Evolutionary conservation across 192 early-diverging fungal genomes (phyloP).

Genomic region (Allomyces arbusculus): DNA sequence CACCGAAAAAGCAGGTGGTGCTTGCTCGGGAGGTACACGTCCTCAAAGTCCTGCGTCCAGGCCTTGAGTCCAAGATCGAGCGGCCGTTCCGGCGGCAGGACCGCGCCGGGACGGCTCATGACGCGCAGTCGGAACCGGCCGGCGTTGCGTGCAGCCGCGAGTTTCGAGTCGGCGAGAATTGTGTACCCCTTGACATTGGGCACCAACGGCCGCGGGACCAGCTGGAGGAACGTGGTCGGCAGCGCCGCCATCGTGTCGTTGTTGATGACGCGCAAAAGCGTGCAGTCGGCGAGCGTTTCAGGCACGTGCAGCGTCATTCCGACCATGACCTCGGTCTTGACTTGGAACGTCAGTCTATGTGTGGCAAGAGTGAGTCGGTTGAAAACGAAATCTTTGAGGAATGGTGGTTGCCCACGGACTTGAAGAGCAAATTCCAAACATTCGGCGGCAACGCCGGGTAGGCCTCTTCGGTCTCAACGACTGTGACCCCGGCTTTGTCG

Average conservation of each 20-base stretch:
- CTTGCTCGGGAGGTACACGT: conserved; percentile 27
- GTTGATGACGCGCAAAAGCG: neutral
- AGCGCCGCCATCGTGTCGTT: neutral
- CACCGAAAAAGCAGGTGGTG: conserved; percentile 28
- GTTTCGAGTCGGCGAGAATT: conserved; percentile 2
- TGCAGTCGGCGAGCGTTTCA: neutral
- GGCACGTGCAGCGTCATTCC: neutral
- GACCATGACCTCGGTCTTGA: neutral
- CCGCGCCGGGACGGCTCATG: neutral
- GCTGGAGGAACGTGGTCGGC: neutral
- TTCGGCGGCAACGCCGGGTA: neutral
- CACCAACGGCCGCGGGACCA: neutral
- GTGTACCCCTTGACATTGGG: conserved; percentile 1
- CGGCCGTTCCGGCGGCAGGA: neutral
- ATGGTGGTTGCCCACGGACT: neutral
- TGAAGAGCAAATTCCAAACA: neutral
- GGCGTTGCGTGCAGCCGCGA: neutral
- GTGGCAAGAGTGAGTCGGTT: too few species aligned
- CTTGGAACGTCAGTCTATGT: too few species aligned
- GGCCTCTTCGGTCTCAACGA: neutral
- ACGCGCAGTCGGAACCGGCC: conserved; percentile 1
- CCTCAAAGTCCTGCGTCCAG: conserved; percentile 26
- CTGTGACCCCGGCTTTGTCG: conserved; percentile 1
- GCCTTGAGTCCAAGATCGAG: neutral
- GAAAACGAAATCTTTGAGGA: too few species aligned